These are phyloP conservation scores for Ottelia alismoides DNA, from an alignment of 106 monocot species.

Conservation along the genomic window DNA sequence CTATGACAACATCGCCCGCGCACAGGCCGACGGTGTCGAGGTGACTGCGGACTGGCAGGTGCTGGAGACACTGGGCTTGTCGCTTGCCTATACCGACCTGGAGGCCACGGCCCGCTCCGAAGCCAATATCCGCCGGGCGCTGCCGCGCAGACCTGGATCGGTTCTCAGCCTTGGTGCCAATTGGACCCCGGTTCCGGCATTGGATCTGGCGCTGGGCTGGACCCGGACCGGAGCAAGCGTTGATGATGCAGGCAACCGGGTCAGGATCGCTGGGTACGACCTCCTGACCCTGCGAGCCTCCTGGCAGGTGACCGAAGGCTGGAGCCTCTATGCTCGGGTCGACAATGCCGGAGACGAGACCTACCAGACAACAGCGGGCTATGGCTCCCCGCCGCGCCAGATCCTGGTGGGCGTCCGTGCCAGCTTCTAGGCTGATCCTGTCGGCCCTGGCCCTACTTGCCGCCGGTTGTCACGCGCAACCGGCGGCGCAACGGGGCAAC, in stretches of 20 bases:
- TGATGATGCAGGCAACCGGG: not conserved
- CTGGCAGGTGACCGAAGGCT: not conserved
- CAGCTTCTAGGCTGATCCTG: too few species aligned
- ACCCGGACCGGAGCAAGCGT: not conserved
- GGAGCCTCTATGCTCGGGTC: not conserved
- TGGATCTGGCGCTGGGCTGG: not conserved
- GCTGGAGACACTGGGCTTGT: not conserved
- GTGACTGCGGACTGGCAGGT: not conserved
- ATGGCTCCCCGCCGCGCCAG: not conserved
- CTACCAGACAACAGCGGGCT: not conserved
- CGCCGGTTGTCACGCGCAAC: too few species aligned
- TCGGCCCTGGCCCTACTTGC: too few species aligned
- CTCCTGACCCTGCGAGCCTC: not conserved
- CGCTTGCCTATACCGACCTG: not conserved
- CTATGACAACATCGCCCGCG: not conserved
- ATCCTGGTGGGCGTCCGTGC: not conserved
- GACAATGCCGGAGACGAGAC: not conserved
- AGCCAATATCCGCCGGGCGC: not conserved
- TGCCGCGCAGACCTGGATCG: not conserved
- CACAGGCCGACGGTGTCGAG: not conserved
- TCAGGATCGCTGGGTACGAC: not conserved
- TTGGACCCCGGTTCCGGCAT: not conserved
- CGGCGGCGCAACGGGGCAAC: too few species aligned
- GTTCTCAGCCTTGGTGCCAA: not conserved
- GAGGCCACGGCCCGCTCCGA: not conserved